These are phyloP conservation scores for Pythium phragmiticola DNA, from an alignment of 352 stramenopile genomes.

Conservation along the genomic window DNA sequence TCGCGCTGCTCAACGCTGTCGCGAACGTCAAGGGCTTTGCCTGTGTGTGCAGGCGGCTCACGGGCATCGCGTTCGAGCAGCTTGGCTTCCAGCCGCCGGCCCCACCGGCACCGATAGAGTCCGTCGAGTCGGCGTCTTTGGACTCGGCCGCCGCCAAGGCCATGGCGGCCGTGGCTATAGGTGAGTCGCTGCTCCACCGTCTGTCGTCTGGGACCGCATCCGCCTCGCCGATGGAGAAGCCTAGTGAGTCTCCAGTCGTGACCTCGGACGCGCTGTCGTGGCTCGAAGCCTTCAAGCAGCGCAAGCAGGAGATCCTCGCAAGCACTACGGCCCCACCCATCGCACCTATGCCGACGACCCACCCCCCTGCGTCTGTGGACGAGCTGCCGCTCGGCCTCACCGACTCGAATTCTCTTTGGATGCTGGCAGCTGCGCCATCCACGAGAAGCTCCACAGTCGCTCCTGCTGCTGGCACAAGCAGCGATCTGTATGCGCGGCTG, in stretches of 20 bases:
- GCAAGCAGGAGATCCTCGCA: slow-evolving; percentile 60
- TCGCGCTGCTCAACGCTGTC: slow-evolving; percentile 62
- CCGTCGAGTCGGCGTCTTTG: background rate
- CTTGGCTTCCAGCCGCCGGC: slow-evolving; percentile 45
- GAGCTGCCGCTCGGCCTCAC: slow-evolving; percentile 10
- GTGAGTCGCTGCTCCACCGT: slow-evolving; percentile 37
- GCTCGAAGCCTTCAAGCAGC: slow-evolving; percentile 61
- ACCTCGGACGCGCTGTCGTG: slow-evolving; percentile 57
- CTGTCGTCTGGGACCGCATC: slow-evolving; percentile 11
- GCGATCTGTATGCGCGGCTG: slow-evolving; percentile 27
- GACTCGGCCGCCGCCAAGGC: slow-evolving; percentile 31
- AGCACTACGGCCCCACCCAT: slow-evolving; percentile 19
- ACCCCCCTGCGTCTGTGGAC: background rate
- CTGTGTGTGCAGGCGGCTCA: slow-evolving; percentile 53
- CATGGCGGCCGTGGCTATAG: slow-evolving; percentile 28
- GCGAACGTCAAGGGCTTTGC: slow-evolving; percentile 56
- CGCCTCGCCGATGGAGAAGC: background rate
- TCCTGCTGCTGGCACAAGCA: slow-evolving; percentile 7
- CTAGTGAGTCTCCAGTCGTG: slow-evolving; percentile 9
- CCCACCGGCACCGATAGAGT: background rate
- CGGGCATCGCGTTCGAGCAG: slow-evolving; percentile 45
- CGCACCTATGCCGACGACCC: background rate
- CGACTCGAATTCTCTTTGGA: background rate
- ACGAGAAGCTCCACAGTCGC: slow-evolving; percentile 1
- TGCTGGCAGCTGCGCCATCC: background rate